Percentiles rank a stretch among this genome's conserved stretches.
Evolutionary conservation across 768 basidiomycete genomes (phyloP).

Genomic region (Mycena galericulata): DNA sequence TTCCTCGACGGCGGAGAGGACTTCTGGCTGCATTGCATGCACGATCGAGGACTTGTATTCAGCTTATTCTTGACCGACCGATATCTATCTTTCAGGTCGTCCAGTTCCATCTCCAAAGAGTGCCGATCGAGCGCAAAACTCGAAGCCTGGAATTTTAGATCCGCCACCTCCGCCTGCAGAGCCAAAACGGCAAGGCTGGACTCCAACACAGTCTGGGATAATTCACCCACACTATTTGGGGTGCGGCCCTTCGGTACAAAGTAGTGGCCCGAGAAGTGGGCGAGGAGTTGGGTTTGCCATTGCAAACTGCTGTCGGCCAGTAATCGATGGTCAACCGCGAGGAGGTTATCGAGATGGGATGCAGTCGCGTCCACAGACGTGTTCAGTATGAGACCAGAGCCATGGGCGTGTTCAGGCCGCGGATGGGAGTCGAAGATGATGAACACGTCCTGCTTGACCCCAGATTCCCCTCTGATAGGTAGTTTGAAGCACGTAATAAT

Average conservation of each 20-base stretch:
- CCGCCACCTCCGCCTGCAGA: slow-evolving; percentile 54
- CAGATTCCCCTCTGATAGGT: slow-evolving; percentile 30
- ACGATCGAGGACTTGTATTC: background rate
- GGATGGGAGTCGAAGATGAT: slow-evolving; percentile 78
- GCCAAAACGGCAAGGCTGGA: slow-evolving; percentile 62
- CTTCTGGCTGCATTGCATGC: background rate
- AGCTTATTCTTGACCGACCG: slow-evolving; percentile 14
- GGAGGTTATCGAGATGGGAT: slow-evolving; percentile 56
- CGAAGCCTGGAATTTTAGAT: slow-evolving; percentile 48
- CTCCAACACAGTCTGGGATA: slow-evolving; percentile 56
- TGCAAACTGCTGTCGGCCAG: slow-evolving; percentile 58
- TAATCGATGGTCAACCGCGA: slow-evolving; percentile 61
- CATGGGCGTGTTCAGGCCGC: slow-evolving; percentile 67
- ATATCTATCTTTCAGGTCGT: slow-evolving; percentile 29
- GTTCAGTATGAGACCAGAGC: slow-evolving; percentile 70
- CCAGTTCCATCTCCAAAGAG: slow-evolving; percentile 43
- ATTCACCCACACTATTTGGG: slow-evolving; percentile 31
- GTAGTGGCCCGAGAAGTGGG: slow-evolving; percentile 70
- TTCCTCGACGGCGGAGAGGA: background rate
- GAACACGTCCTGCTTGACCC: slow-evolving; percentile 49
- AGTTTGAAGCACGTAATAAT: slow-evolving; percentile 67
- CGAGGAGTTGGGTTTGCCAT: slow-evolving; percentile 76
- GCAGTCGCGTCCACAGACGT: slow-evolving; percentile 58
- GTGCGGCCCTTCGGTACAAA: slow-evolving; percentile 52
- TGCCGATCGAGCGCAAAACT: slow-evolving; percentile 38